A percentile compares a stretch with the other conserved stretches of the same genome.
Evolutionary conservation across 495 filamentous ascomycete genomes (phyloP).

Genomic region (Penicillium coffeae): DNA sequence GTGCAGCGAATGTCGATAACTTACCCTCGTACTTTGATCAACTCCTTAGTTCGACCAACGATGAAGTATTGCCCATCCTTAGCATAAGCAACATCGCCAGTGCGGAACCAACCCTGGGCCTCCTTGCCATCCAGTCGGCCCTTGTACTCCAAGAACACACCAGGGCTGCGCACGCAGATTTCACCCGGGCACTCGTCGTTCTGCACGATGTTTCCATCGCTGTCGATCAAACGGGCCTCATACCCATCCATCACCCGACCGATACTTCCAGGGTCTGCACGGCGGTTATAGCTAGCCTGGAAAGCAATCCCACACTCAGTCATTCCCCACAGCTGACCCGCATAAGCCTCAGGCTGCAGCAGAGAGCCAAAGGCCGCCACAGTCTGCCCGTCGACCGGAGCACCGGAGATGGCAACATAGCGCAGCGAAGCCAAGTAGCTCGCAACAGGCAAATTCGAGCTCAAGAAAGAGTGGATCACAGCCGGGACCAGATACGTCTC

Average conservation of each 20-base stretch:
- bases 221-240: conserved; percentile 53
- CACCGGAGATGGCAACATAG: conserved; percentile 46
- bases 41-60: conserved; percentile 71
- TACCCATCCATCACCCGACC: conserved; percentile 67
- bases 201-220: conserved; percentile 45
- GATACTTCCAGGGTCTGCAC: conserved; percentile 47
- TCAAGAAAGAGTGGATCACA: conserved; percentile 52
- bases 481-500: conserved; percentile 62
- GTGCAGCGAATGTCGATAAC: too few relatives aligned
- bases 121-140: conserved; percentile 39
- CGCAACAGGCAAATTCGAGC: conserved; percentile 35
- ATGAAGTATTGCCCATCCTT: conserved; percentile 59
- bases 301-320: conserved; percentile 52
- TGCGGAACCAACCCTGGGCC: conserved; percentile 68
- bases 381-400: conserved; percentile 41
- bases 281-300: conserved; percentile 46
- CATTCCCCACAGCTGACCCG: conserved; percentile 36
- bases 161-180: conserved; percentile 46
- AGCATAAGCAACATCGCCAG: conserved; percentile 70
- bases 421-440: conserved; percentile 48
- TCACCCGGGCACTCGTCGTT: conserved; percentile 50
- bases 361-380: conserved; percentile 35
- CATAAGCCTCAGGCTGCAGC: conserved; percentile 39
- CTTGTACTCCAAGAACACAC: conserved; percentile 36
- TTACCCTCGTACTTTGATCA: conserved; percentile 66